Percentiles rank a stretch among this genome's conserved stretches.
phyloP scores from a whole-genome alignment of 2,329 filamentous ascomycete species.

The Xylariaceae sp. region DNA sequence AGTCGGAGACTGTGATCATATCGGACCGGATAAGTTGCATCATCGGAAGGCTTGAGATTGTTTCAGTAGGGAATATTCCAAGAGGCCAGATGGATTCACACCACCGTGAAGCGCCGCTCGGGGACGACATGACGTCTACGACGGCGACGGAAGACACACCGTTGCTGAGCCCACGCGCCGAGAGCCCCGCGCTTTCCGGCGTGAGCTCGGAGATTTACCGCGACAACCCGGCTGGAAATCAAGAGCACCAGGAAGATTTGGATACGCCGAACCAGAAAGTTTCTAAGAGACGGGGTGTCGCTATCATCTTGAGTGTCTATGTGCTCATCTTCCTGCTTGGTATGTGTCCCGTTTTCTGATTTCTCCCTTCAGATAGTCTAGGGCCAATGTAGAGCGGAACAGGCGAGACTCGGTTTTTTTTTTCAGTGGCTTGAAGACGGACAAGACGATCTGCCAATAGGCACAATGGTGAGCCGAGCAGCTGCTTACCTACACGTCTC shows the following conservation, averaged over 20 bases:
- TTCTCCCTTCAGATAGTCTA: neutral
- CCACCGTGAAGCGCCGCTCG: conserved; percentile 12
- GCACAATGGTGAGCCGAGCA: neutral
- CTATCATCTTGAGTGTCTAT: conserved; percentile 52
- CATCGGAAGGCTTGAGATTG: neutral
- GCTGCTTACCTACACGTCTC: neutral
- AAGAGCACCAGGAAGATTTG: conserved; percentile 17
- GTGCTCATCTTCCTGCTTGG: conserved; percentile 59
- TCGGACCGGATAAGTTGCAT: neutral
- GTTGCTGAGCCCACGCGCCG: conserved; percentile 13
- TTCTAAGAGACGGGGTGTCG: conserved; percentile 32
- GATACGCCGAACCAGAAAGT: conserved; percentile 30
- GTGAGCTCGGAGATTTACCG: conserved; percentile 11
- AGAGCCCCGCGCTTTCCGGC: conserved; percentile 1
- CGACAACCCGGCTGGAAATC: conserved; percentile 6
- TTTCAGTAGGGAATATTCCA: too few species aligned
- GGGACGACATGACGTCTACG: conserved; percentile 10
- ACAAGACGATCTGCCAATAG: neutral
- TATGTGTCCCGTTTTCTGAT: conserved; percentile 23
- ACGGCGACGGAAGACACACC: conserved; percentile 25
- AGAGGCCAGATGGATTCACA: conserved; percentile 1
- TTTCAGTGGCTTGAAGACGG: neutral
- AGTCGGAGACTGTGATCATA: too few species aligned
- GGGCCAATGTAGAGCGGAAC: too few species aligned
- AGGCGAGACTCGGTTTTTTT: neutral